These are phyloP conservation scores for Cyberlindnera euphorbiiphila DNA, from an alignment of 805 yeast genomes.

Conservation along the genomic window DNA sequence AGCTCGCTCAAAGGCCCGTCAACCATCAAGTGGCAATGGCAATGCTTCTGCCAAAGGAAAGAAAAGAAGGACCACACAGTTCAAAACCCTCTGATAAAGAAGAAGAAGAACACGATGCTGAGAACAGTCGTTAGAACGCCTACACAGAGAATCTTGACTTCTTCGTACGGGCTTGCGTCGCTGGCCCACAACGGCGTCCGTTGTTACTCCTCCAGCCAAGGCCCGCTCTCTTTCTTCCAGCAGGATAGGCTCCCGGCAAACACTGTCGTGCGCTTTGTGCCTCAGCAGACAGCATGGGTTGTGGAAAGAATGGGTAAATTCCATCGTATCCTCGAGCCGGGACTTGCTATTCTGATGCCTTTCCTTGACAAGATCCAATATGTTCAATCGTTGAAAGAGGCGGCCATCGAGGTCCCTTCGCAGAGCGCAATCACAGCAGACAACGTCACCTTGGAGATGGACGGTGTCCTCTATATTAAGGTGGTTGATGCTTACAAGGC, in stretches of 20 bases:
- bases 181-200: slow-evolving; percentile 3
- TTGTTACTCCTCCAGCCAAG: slow-evolving; percentile 12
- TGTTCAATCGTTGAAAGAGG: slow-evolving; percentile 78
- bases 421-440: slow-evolving; percentile 86
- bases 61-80: neutral
- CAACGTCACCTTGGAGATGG: slow-evolving; percentile 80
- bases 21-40: too few species aligned
- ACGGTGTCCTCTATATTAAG: slow-evolving; percentile 75
- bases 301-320: slow-evolving; percentile 91
- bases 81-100: too few species aligned
- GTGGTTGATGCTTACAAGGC: slow-evolving; percentile 83
- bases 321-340: slow-evolving; percentile 65
- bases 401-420: slow-evolving; percentile 79
- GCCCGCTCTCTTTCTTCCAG: slow-evolving; percentile 54
- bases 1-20: too few species aligned
- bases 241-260: slow-evolving; percentile 65
- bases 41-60: neutral
- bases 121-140: slow-evolving; percentile 6
- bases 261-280: slow-evolving; percentile 73
- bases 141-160: slow-evolving; percentile 5
- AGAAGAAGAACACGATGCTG: too few species aligned
- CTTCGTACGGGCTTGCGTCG: neutral
- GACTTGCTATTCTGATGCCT: slow-evolving; percentile 70
- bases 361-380: slow-evolving; percentile 72
- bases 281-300: slow-evolving; percentile 88